Base-by-base conservation (phyloP, 257 asterid genomes). In the Fraxinus quadrangulata region DNA sequence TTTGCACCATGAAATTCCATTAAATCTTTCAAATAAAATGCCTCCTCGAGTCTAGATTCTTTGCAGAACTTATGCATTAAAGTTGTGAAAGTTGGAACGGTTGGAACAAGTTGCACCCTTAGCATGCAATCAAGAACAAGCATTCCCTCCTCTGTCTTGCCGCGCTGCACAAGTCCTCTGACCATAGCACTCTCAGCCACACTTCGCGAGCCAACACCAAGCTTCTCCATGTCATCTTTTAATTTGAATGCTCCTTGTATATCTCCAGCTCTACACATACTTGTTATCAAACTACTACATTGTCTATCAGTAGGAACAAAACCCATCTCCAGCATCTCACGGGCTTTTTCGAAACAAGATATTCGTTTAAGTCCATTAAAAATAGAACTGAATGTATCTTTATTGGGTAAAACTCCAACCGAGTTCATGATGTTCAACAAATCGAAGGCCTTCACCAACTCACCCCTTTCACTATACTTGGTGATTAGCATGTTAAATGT, bases 261-360 rank as follows among this genome's bases (percentile, higher is more conserved):
- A 77, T 90, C 87, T 82, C 97, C 98, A 54, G 70, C 88, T 75
- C 83, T 91, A 77, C 96, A 93, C 92, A 91, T 85, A 42, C 92
- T 83, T n/a, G 84, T 79, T 30, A 95, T 84, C 80, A 95, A 82
- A 76, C 90, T 78, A 88, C 90, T 67, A 81, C 85, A 92, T 63
- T 92, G 98, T 80, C 85, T 87, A 12, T 81, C 81, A 16, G 88
- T 84, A 69, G 97, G 98, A 39, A 61, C 67, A 74, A 88, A 80
- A 37, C 96, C 96, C 39, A 82, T 82, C 74, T 73, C 81, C 80
- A 88, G 42, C 97, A 95, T 93, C 77, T 82, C 17, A 19, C 19
- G 85, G 82, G 89, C 85, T 83, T 84, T 89, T 39, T 71, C 81
- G 59, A 90, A 83, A 68, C 80, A 66, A n/a, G 83, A 80, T 16